These are phyloP conservation scores for Colletotrichum ledebouriae DNA, from an alignment of 2,329 filamentous ascomycete species.

Conservation along the genomic window DNA sequence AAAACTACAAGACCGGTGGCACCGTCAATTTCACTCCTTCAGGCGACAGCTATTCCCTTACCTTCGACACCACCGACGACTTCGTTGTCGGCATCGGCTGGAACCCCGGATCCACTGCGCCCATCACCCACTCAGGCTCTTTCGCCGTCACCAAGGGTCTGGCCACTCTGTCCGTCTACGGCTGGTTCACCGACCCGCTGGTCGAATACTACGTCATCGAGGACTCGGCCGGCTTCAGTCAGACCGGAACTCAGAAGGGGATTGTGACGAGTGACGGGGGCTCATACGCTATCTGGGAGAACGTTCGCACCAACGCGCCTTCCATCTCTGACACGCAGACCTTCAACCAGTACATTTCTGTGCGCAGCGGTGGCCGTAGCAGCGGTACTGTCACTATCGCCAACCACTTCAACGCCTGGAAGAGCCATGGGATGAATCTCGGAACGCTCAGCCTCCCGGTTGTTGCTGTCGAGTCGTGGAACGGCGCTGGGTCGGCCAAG, in stretches of 20 bases:
- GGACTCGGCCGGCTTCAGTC: slow-evolving; percentile 25
- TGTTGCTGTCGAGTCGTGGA: slow-evolving; percentile 63
- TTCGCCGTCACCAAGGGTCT: slow-evolving; percentile 20
- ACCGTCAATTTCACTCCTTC: slow-evolving; percentile 41
- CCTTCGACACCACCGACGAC: slow-evolving; percentile 42
- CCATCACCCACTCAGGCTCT: slow-evolving; percentile 11
- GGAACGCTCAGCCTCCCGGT: slow-evolving; percentile 66
- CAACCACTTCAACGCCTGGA: slow-evolving; percentile 68
- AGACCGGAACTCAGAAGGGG: slow-evolving; percentile 50
- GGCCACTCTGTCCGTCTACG: slow-evolving; percentile 57
- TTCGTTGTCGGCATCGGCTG: slow-evolving; percentile 44
- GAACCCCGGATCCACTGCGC: slow-evolving; percentile 24
- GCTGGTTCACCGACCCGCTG: slow-evolving; percentile 67
- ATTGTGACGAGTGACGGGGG: slow-evolving; percentile 51
- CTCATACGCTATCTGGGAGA: slow-evolving; percentile 53
- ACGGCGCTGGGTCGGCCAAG: slow-evolving; percentile 41
- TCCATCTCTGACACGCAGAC: slow-evolving; percentile 62
- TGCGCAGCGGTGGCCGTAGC: slow-evolving; percentile 48
- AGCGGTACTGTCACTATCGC: slow-evolving; percentile 62
- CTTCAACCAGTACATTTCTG: slow-evolving; percentile 65
- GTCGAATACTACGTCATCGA: slow-evolving; percentile 73
- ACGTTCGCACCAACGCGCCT: slow-evolving; percentile 57
- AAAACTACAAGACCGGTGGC: slow-evolving; percentile 43
- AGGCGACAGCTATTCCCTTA: slow-evolving; percentile 36
- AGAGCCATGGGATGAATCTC: slow-evolving; percentile 59